Evolutionary conservation across 352 stramenopile genomes (phyloP).

Genomic region (Globisporangium megalacanthum): DNA sequence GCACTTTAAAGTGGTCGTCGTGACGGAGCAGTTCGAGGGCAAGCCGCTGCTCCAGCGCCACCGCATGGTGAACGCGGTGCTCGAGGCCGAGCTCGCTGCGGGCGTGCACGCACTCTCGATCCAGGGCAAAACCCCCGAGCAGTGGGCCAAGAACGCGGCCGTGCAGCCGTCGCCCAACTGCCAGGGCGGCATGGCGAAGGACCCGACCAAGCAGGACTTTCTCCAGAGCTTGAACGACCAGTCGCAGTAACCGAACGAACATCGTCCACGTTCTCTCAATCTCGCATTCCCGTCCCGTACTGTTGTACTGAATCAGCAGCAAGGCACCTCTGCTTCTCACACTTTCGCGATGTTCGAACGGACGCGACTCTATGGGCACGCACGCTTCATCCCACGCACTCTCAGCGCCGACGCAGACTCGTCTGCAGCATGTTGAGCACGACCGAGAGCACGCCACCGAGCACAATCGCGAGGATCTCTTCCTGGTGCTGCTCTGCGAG

Average conservation of each 20-base stretch:
- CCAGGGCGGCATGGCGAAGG: slow-evolving; percentile 62
- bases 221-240: slow-evolving; percentile 29
- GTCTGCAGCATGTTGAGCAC: slow-evolving; percentile 69
- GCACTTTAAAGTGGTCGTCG: slow-evolving; percentile 95
- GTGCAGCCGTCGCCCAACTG: slow-evolving; percentile 70
- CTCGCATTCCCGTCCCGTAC: too few relatives aligned
- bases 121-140: slow-evolving; percentile 90
- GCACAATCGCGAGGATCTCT: slow-evolving; percentile 64
- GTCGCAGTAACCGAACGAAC: background rate
- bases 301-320: too few relatives aligned
- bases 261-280: too few relatives aligned
- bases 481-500: slow-evolving; percentile 61
- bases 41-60: slow-evolving; percentile 87
- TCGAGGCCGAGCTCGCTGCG: slow-evolving; percentile 81
- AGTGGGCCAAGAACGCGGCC: slow-evolving; percentile 72
- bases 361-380: too few relatives aligned
- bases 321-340: too few relatives aligned
- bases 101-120: slow-evolving; percentile 94
- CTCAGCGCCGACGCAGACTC: slow-evolving; percentile 37
- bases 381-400: too few relatives aligned
- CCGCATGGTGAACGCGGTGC: slow-evolving; percentile 87
- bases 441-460: slow-evolving; percentile 66
- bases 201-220: slow-evolving; percentile 65
- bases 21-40: slow-evolving; percentile 87
- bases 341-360: too few relatives aligned